Conservation (phyloP, 768 basidiomycete species). For the Leucogyrophana mollusca region DNA sequence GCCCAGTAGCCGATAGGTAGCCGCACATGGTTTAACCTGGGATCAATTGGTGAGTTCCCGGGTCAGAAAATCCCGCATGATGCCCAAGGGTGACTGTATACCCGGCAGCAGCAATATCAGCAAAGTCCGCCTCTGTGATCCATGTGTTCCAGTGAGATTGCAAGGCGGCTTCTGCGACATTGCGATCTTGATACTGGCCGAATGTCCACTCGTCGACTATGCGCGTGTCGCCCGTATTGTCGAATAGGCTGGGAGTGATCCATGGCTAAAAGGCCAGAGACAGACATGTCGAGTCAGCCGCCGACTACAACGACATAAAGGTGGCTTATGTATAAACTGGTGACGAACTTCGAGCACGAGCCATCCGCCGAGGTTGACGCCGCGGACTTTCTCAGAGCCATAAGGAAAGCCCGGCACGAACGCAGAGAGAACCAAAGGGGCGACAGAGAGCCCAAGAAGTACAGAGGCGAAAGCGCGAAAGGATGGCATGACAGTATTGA, state of each 20-base stretch:
- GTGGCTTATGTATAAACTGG: too few relatives aligned
- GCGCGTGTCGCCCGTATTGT: constrained; percentile 46
- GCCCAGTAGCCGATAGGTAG: constrained; percentile 92
- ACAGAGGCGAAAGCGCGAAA: constrained; percentile 20
- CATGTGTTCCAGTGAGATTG: constrained; percentile 77
- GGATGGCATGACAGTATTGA: not conserved
- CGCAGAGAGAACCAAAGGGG: constrained; percentile 21
- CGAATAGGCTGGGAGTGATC: constrained; percentile 77
- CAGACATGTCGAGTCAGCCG: not conserved
- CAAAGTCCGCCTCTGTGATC: constrained; percentile 83
- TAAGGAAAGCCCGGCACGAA: constrained; percentile 66
- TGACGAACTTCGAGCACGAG: constrained; percentile 48
- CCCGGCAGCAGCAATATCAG: constrained; percentile 74
- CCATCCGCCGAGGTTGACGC: constrained; percentile 80
- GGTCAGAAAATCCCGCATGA: not conserved
- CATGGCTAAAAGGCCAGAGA: constrained; percentile 74
- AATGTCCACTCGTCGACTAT: constrained; percentile 84
- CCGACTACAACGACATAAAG: constrained; percentile 22
- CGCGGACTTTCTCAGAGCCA: constrained; percentile 70
- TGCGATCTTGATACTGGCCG: constrained; percentile 53
- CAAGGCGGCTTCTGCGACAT: constrained; percentile 48
- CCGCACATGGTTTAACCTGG: constrained; percentile 80
- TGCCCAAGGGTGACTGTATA: constrained; percentile 24
- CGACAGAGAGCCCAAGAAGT: constrained; percentile 29
- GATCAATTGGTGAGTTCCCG: too few relatives aligned